phyloP scores from a whole-genome alignment of 176 grass and related monocot genomes.

The Oropetium thomaeum region DNA sequence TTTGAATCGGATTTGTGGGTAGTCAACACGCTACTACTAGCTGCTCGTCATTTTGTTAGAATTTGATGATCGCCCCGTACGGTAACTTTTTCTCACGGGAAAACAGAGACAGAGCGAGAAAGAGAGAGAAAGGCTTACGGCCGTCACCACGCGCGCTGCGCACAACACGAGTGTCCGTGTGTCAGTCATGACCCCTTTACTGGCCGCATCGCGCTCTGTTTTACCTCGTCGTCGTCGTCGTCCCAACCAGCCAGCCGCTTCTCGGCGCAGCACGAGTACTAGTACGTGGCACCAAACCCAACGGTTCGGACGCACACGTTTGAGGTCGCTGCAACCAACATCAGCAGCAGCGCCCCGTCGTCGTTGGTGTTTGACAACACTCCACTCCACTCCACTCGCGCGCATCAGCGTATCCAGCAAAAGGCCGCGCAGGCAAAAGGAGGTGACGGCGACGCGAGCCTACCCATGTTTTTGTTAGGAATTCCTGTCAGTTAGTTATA shows the following conservation, averaged over 20 bases:
- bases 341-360: background rate
- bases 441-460: background rate
- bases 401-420: background rate
- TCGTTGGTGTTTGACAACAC: background rate
- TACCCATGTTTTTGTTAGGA: no score
- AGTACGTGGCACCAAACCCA: slow-evolving; percentile 8
- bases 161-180: background rate
- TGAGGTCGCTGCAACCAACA: background rate
- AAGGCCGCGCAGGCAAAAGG: background rate
- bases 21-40: no score
- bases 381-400: background rate
- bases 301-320: background rate
- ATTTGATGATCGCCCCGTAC: no score
- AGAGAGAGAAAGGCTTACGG: no score
- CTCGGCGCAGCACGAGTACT: background rate
- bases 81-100: background rate
- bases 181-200: background rate
- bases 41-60: no score
- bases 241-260: background rate
- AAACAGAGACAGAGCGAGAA: background rate
- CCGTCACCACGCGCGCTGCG: no score
- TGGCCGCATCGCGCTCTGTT: background rate
- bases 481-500: no score
- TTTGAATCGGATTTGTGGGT: background rate
- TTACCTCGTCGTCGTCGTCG: no score